Base-by-base conservation (phyloP, 2,329 filamentous ascomycete species). In the Cryphonectria parasitica region DNA sequence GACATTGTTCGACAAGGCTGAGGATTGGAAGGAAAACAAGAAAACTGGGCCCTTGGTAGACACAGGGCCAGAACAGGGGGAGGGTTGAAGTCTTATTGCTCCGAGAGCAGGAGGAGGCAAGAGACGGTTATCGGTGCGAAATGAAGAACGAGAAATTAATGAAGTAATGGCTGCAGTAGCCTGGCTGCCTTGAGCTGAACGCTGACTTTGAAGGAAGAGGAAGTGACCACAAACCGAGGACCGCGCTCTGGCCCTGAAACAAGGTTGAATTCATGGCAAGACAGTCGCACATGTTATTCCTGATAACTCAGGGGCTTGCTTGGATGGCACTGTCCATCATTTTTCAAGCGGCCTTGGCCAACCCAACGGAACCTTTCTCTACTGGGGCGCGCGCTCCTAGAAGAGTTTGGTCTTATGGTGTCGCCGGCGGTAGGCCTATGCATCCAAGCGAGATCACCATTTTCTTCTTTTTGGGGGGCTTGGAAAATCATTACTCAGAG, bases 1-100 rank as follows among this genome's bases (percentile, higher is more conserved):
- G 45, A 65, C 63, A 25, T 10, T 52, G 45, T n/a, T 34, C 31
- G 31, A 36, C 63, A 65, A 65, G 63, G 63, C 63, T 65, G 63
- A 65, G 63, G 31, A 11, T 19, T 19, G 15, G 28, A 52, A 49
- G 8, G 45, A 19, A 49, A 49, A 49, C 2, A n/a, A n/a, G 34
- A 49, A 52, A 49, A 49, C 63, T 36, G 31, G 43, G 45, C 1
- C 45, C 3, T n/a, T 36, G 41, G 45, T 54, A 5, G 19, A 54
- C 36, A 65, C 45, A 65, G 45, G 45, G 63, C 28, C 13, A 43
- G 13, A 45, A 3, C n/a, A 45, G 58, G 45, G 45, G 45, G 22
- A 22, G 11, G 22, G 45, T 22, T 34, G 36, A 41, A 11, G n/a
- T 52, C 56, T 31, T 10, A 13, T 52, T 19, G 19, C 15, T 15